A percentile compares a stretch with the other conserved stretches of the same genome.
phyloP scores from a whole-genome alignment of 352 stramenopile species.

The Phytophthora ramorum region DNA sequence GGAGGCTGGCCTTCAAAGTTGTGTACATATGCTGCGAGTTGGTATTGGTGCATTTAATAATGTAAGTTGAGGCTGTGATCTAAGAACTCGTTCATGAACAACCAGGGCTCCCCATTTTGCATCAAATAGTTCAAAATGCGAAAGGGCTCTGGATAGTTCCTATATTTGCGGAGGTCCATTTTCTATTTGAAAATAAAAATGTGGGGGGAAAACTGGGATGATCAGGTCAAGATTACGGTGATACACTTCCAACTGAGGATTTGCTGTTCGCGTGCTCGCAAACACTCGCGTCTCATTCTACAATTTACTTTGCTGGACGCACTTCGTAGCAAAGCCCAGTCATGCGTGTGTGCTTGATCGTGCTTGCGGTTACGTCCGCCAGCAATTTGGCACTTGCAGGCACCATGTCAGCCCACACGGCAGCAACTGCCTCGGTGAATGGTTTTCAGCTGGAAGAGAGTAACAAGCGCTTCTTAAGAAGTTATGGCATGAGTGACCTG shows the following conservation, averaged over 20 bases:
- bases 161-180: too few relatives aligned
- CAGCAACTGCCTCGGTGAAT: neutral
- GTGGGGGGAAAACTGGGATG: too few relatives aligned
- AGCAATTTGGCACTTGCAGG: neutral
- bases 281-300: neutral
- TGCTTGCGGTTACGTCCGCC: neutral
- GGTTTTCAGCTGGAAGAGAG: neutral
- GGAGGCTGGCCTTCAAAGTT: too few relatives aligned
- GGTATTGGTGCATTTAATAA: too few relatives aligned
- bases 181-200: too few relatives aligned
- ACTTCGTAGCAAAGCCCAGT: neutral
- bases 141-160: too few relatives aligned
- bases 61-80: too few relatives aligned
- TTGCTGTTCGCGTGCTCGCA: neutral
- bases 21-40: too few relatives aligned
- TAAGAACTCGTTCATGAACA: too few relatives aligned
- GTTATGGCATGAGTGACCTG: constrained; percentile 2
- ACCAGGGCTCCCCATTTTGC: too few relatives aligned
- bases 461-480: neutral
- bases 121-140: too few relatives aligned
- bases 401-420: neutral
- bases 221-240: too few relatives aligned
- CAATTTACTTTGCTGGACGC: neutral
- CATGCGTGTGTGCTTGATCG: neutral
- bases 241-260: neutral